Evolutionary conservation across 2,329 filamentous ascomycete genomes (phyloP).

Genomic region (Sarocladium oryzae): DNA sequence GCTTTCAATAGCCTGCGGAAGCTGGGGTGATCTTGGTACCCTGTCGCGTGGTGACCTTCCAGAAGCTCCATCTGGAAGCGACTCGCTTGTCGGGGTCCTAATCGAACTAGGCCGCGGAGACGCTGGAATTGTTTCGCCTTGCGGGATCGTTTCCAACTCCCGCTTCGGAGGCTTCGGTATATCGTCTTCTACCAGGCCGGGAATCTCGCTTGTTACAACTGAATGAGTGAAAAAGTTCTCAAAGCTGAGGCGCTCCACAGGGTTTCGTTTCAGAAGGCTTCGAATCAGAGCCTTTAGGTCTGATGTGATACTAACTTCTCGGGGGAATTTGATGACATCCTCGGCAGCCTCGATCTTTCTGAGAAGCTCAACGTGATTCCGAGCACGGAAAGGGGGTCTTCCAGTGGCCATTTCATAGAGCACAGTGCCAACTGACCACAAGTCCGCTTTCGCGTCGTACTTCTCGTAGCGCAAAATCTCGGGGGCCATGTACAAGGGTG

Average conservation of each 20-base stretch:
- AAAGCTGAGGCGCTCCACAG: conserved; percentile 79
- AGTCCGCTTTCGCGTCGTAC: conserved; percentile 92
- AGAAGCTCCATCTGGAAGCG: neutral
- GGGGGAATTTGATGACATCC: conserved; percentile 77
- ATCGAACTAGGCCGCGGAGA: conserved; percentile 15
- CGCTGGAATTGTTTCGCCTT: conserved; percentile 21
- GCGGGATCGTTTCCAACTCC: conserved; percentile 29
- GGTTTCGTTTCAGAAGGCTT: conserved; percentile 74
- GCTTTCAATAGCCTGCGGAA: conserved; percentile 14
- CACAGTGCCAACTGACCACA: conserved; percentile 97
- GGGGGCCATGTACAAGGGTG: conserved; percentile 96
- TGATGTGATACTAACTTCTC: conserved; percentile 62
- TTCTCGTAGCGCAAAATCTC: conserved; percentile 96
- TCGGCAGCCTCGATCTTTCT: conserved; percentile 86
- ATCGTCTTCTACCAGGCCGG: conserved; percentile 75
- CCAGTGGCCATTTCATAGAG: conserved; percentile 93
- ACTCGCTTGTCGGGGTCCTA: conserved; percentile 4
- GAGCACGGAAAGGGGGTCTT: conserved; percentile 82
- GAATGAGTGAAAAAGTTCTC: conserved; percentile 74
- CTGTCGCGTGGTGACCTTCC: conserved; percentile 21
- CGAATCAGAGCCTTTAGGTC: conserved; percentile 79
- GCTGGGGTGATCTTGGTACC: conserved; percentile 34
- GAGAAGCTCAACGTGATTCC: conserved; percentile 90
- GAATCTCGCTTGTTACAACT: conserved; percentile 69
- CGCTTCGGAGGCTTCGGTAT: conserved; percentile 35